Evolutionary conservation across 2,329 filamentous ascomycete species (phyloP).

Genomic region (Beauveria australis): DNA sequence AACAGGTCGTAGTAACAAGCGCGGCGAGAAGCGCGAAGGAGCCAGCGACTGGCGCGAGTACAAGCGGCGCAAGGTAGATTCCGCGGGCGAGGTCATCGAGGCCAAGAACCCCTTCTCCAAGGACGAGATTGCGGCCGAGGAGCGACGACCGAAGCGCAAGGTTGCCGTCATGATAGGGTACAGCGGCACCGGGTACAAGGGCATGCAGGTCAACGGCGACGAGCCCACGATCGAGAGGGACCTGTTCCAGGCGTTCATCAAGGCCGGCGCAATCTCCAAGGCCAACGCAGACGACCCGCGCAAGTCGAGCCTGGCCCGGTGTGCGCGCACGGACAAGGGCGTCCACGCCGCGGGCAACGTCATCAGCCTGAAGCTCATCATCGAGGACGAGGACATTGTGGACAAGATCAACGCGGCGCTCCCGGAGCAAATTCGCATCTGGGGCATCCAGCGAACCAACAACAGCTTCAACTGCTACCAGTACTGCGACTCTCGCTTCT

Average conservation of each 20-base stretch:
- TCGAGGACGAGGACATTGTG: conserved; percentile 82
- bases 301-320: conserved; percentile 89
- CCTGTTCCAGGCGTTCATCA: conserved; percentile 84
- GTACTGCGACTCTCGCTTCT: conserved; percentile 88
- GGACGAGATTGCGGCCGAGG: conserved; percentile 82
- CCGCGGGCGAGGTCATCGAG: conserved; percentile 25
- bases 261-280: conserved; percentile 88
- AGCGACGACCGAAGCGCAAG: conserved; percentile 86
- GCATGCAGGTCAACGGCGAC: conserved; percentile 79
- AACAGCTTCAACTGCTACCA: conserved; percentile 93
- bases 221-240: conserved; percentile 96
- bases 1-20: conserved; percentile 6
- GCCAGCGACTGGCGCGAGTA: conserved; percentile 32
- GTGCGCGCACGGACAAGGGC: conserved; percentile 93
- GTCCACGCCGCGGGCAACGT: conserved; percentile 95
- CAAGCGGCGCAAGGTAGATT: conserved; percentile 34
- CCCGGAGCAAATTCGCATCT: conserved; percentile 83
- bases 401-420: conserved; percentile 84
- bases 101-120: conserved; percentile 44
- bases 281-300: conserved; percentile 94
- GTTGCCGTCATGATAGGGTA: conserved; percentile 94
- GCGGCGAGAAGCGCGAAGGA: conserved; percentile 29
- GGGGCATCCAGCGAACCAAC: conserved; percentile 85
- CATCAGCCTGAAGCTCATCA: conserved; percentile 89
- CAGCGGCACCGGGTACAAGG: conserved; percentile 91